Percentiles rank a stretch among this genome's conserved stretches.
Conservation (phyloP, 2,329 filamentous ascomycete genomes). For the Cladosporium sphaerospermum region DNA sequence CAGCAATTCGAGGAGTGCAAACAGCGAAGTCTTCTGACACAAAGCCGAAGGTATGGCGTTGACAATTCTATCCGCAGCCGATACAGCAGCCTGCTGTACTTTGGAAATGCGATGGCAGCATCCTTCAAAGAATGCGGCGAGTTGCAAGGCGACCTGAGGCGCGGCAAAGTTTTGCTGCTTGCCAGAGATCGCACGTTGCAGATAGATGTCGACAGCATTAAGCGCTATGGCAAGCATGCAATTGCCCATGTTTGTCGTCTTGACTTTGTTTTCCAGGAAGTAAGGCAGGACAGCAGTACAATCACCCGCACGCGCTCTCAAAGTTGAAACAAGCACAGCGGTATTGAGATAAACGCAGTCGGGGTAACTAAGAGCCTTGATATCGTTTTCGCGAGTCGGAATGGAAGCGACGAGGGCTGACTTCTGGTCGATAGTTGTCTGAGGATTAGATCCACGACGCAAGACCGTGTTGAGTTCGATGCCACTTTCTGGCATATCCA, state of each 20-base stretch:
- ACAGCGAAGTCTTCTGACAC: conserved; percentile 83
- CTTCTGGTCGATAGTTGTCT: conserved; percentile 75
- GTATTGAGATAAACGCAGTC: conserved; percentile 90
- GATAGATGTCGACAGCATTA: conserved; percentile 72
- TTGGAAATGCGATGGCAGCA: conserved; percentile 92
- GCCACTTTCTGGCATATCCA: conserved; percentile 88
- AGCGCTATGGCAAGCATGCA: conserved; percentile 58
- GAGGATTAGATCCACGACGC: conserved; percentile 73
- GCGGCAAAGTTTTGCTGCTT: conserved; percentile 76
- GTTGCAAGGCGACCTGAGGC: conserved; percentile 80
- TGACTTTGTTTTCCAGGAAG: conserved; percentile 85
- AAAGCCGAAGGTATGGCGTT: conserved; percentile 78
- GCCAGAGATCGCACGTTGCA: conserved; percentile 67
- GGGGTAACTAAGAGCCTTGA: conserved; percentile 76
- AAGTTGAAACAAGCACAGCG: conserved; percentile 78
- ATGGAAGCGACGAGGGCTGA: conserved; percentile 67
- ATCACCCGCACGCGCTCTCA: conserved; percentile 79
- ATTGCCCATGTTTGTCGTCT: conserved; percentile 53
- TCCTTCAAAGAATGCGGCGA: conserved; percentile 75
- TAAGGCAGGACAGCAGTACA: conserved; percentile 87
- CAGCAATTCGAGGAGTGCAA: conserved; percentile 84
- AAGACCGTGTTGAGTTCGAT: conserved; percentile 94
- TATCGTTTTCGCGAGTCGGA: conserved; percentile 69
- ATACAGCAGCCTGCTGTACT: conserved; percentile 79
- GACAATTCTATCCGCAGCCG: conserved; percentile 80